Evolutionary conservation across 2,329 filamentous ascomycete species (phyloP).

Genomic region (Fusarium dlaminii): DNA sequence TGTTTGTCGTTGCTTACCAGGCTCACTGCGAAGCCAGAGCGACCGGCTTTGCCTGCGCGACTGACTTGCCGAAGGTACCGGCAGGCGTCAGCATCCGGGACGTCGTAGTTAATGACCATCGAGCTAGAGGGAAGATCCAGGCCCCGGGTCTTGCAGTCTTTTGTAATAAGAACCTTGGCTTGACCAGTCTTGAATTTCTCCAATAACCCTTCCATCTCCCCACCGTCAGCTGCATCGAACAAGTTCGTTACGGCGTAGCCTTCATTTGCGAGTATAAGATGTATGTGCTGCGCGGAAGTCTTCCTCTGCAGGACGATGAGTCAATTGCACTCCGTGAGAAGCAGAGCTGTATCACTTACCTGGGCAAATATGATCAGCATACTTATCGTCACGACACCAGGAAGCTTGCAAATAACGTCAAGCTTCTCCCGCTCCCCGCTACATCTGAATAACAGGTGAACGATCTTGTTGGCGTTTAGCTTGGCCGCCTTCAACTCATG

Average conservation of each 20-base stretch:
- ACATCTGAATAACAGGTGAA: not conserved
- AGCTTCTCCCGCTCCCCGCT: not conserved
- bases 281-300: not conserved
- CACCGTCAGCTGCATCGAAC: not conserved
- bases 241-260: not conserved
- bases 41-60: not conserved
- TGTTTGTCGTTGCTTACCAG: not conserved
- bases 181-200: not conserved
- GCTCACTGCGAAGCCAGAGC: not conserved
- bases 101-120: not conserved
- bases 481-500: not conserved
- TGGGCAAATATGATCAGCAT: not conserved
- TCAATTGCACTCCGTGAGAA: rapidly evolving
- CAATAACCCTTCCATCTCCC: not conserved
- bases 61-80: not conserved
- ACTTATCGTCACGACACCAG: not conserved
- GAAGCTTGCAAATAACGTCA: not conserved
- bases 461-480: not conserved
- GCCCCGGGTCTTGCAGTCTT: not conserved
- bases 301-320: rapidly evolving
- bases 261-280: not conserved
- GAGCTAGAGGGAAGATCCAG: not conserved
- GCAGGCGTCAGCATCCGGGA: not conserved
- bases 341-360: not conserved
- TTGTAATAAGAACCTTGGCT: not conserved